phyloP scores from a whole-genome alignment of 306 rosid species.

The Vachellia collinsii region DNA sequence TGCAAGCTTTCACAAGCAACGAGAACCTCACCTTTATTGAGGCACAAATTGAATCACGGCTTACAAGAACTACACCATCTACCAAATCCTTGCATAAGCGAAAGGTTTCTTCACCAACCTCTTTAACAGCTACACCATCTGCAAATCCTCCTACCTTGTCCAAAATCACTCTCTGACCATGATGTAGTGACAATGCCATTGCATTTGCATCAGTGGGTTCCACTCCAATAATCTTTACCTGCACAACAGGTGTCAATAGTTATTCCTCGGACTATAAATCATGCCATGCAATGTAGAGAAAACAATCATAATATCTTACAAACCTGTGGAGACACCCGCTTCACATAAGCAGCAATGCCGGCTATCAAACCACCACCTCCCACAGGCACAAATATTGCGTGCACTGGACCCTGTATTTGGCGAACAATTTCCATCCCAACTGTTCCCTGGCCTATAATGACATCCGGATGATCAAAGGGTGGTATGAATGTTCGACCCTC shows the following conservation, averaged over 20 bases:
- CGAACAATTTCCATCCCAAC: slow-evolving; percentile 93
- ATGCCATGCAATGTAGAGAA: background rate
- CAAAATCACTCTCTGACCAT: slow-evolving; percentile 79
- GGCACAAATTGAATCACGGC: slow-evolving; percentile 93
- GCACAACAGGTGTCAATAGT: slow-evolving; percentile 32
- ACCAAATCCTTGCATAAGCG: slow-evolving; percentile 83
- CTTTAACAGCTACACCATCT: slow-evolving; percentile 98
- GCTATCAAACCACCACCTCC: slow-evolving; percentile 99
- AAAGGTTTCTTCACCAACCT: slow-evolving; percentile 94
- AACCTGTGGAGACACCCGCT: slow-evolving; percentile 93
- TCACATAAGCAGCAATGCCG: slow-evolving; percentile 95
- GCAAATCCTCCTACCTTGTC: slow-evolving; percentile 93
- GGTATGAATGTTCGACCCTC: slow-evolving; percentile 80
- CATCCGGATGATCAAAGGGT: slow-evolving; percentile 97
- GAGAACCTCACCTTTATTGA: slow-evolving; percentile 79
- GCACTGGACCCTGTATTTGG: slow-evolving; percentile 65
- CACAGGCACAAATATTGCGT: slow-evolving; percentile 94
- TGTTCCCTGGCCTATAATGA: slow-evolving; percentile 93
- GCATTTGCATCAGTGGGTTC: slow-evolving; percentile 97
- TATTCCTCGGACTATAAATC: background rate
- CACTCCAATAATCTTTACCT: slow-evolving; percentile 95
- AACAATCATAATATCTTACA: slow-evolving; percentile 26
- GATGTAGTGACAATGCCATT: slow-evolving; percentile 88
- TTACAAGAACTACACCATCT: slow-evolving; percentile 90
- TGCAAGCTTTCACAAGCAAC: slow-evolving; percentile 28